A percentile compares a stretch with the other conserved stretches of the same genome.
Conservation (phyloP, 495 filamentous ascomycete genomes). For the Talaromyces ruber region DNA sequence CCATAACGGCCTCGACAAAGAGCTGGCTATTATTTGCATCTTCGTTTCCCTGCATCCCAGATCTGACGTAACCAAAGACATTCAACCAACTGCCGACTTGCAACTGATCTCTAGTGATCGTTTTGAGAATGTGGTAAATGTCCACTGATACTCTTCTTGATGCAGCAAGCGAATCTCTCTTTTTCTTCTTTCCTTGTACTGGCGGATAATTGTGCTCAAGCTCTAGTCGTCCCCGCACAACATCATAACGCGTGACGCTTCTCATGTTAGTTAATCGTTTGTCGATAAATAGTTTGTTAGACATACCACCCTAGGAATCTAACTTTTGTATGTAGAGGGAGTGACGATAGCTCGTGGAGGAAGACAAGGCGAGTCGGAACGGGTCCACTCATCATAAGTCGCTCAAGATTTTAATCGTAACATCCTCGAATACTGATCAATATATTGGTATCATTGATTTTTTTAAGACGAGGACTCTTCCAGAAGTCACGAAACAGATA, state of each 20-base stretch:
- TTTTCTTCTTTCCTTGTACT: constrained; percentile 8
- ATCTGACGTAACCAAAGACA: constrained; percentile 70
- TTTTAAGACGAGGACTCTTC: too few relatives aligned
- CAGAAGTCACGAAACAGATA: background rate
- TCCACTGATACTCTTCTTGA: constrained; percentile 49
- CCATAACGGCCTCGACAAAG: constrained; percentile 54
- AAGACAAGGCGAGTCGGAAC: constrained; percentile 59
- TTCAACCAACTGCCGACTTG: constrained; percentile 84
- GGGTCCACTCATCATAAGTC: constrained; percentile 44
- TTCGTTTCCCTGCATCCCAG: constrained; percentile 1
- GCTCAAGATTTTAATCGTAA: background rate
- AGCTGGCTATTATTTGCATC: constrained; percentile 11
- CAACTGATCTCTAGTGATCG: constrained; percentile 53
- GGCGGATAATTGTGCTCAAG: constrained; percentile 61
- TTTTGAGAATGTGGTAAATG: constrained; percentile 60
- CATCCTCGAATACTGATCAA: background rate
- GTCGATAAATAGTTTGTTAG: background rate
- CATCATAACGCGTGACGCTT: constrained; percentile 65
- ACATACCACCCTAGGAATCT: constrained; percentile 88
- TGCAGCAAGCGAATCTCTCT: background rate
- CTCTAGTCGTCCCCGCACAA: constrained; percentile 46
- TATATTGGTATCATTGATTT: constrained; percentile 6
- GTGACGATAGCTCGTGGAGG: constrained; percentile 50
- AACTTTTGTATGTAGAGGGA: constrained; percentile 60
- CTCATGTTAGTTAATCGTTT: background rate